These are phyloP conservation scores for Silene vulgaris DNA, from an alignment of 179 eudicot genomes.

Conservation along the genomic window DNA sequence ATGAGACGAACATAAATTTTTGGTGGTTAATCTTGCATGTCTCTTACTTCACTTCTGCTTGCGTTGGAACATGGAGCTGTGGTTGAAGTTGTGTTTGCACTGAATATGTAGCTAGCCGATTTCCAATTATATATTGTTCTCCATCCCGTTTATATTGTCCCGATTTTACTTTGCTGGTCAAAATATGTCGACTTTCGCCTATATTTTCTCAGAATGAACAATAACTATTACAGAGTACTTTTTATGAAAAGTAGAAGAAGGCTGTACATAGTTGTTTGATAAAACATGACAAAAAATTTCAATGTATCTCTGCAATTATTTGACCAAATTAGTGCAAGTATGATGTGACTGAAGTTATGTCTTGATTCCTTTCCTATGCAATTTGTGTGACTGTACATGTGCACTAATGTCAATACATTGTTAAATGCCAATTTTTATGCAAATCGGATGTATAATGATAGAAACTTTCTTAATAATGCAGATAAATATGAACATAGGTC, in stretches of 20 bases:
- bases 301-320: not conserved
- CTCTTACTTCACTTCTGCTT: not conserved
- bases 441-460: not conserved
- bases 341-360: slow-evolving; percentile 7
- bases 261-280: not conserved
- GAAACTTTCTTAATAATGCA: slow-evolving; percentile 19
- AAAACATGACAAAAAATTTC: not conserved
- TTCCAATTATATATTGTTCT: not conserved
- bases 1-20: no score
- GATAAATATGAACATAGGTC: slow-evolving; percentile 28
- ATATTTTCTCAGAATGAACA: not conserved
- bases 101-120: not conserved
- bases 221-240: not conserved
- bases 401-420: not conserved
- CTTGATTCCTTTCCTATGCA: slow-evolving; percentile 15
- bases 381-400: slow-evolving; percentile 12
- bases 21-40: not conserved
- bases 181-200: not conserved
- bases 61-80: not conserved
- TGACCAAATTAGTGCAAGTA: not conserved
- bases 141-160: not conserved
- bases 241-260: no score
- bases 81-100: not conserved
- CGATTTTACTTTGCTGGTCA: not conserved
- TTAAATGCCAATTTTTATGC: not conserved